These are phyloP conservation scores for Phialophora macrospora DNA, from an alignment of 2,329 filamentous ascomycete species.

Conservation along the genomic window DNA sequence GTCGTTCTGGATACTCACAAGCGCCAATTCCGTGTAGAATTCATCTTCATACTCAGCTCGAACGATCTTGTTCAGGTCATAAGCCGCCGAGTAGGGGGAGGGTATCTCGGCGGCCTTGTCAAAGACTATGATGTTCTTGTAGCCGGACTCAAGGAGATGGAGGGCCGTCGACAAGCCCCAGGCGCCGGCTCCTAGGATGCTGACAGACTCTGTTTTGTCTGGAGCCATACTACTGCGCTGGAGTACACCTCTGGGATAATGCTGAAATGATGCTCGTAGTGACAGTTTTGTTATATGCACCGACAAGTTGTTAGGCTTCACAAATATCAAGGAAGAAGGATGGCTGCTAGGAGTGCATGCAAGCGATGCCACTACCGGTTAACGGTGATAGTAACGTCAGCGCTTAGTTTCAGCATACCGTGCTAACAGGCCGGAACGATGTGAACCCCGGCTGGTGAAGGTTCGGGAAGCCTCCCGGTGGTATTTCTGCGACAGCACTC, in stretches of 20 bases:
- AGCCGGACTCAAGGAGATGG: conserved; percentile 52
- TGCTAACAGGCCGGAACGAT: background rate
- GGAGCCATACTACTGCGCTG: conserved; percentile 15
- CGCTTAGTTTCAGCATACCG: background rate
- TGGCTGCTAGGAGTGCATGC: background rate
- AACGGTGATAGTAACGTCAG: background rate
- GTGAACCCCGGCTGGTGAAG: background rate
- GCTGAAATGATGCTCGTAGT: background rate
- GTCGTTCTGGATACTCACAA: conserved; percentile 28
- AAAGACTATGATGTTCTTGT: conserved; percentile 55
- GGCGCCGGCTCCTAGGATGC: conserved; percentile 57
- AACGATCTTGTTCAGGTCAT: conserved; percentile 57
- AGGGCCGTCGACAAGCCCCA: conserved; percentile 56
- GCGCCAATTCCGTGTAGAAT: conserved; percentile 38
- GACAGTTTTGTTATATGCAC: background rate
- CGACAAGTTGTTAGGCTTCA: background rate
- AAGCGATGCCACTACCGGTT: background rate
- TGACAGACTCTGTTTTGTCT: conserved; percentile 40
- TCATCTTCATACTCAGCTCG: conserved; percentile 38
- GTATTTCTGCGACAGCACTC: background rate
- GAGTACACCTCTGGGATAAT: background rate
- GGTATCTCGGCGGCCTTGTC: conserved; percentile 52
- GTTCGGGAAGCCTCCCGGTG: background rate
- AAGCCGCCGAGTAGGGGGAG: conserved; percentile 53
- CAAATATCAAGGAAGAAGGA: background rate